Evolutionary conservation across 2,329 filamentous ascomycete genomes (phyloP), one percentile per base, ranked within the genome.

Genomic region (Colletotrichum sp.): DNA sequence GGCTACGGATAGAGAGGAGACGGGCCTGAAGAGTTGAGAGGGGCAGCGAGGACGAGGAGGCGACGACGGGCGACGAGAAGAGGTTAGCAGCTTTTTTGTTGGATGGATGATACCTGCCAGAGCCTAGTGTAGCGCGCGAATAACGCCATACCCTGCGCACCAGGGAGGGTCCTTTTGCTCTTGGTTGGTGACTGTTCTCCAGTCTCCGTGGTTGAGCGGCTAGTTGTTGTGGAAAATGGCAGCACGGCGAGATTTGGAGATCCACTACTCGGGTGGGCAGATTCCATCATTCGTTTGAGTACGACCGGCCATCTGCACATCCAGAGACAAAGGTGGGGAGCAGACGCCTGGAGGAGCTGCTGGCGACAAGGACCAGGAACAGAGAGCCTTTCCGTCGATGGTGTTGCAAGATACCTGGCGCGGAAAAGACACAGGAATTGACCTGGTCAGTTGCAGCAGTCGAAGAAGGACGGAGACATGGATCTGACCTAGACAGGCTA

Each of bases 221-320:
- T 75, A 75, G 70, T 68, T 68, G 73, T 64, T 68, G 73, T 75
- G 70, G 73, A 68, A 75, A 75, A 75, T 73, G 73, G 70, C 74
- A 70, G 71, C 66, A 75, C 61, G 74, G 74, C 71, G 74, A 76
- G 71, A 70, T 70, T 76, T 70, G 70, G 56, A 75, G 73, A 66
- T 75, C 73, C 73, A 75, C 73, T 73, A 28, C 48, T 75, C 34
- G 56, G 64, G 73, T 75, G 70, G 73, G 70, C 70, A 73, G 70
- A 75, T 75, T 75, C 64, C 73, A 73, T 73, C 73, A 75, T 75
- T 75, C 73, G 73, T 75, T 64, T 68, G 73, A 75, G 73, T 75
- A 75, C 73, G 70, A 56, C 73, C 34, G 64, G 73, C 43, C 70
- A 68, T 68, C 73, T 75, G 73, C 73, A 75, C 70, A 73, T 68